Evolutionary conservation across 768 basidiomycete species (phyloP), one percentile per base, ranked within the genome.

Genomic region (Russula ochroleuca): DNA sequence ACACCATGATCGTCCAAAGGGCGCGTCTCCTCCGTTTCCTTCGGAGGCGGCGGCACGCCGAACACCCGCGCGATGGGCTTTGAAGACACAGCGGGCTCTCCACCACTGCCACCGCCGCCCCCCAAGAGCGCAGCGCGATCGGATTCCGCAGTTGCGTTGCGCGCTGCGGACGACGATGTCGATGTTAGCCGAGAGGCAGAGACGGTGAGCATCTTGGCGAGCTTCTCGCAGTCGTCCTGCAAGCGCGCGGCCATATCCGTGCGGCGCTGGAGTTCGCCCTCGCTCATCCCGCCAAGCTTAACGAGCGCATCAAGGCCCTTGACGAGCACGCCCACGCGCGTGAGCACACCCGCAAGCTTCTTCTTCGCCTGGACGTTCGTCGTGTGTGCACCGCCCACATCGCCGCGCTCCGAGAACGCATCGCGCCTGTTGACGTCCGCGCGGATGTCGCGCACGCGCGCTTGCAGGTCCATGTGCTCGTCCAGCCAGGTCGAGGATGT

Each of bases 241-340:
- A 98, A 77, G 63, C 88, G 80, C 59, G 87, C 89, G 56, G 94
- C 85, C 86, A 97, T 87, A 70, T 94, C 95, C 64, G 87, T 87
- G 66, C 96, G 80, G 61, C 96, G 78, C 75, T 89, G 87, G 70
- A 93, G 78, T 79, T 98, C 96, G n/a, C 96, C 96, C 73, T 93
- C 86, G 67, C 84, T 87, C 81, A 98, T 83, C 41, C 90, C 92
- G 47, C 78, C 77, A 73, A 84, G 73, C 9, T 79, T 88, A 37
- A 91, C 89, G 41, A 92, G 79, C 45, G 78, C 81, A 69, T 82
- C 78, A 69, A 95, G 76, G 11, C 86, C 92, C 68, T 80, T 79
- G 21, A 85, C 89, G 15, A 98, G 79, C 2, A 73, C 79, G 5
- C 86, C 85, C 23, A 95, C 80, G n/a, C 93, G 81, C 37, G 83